These are phyloP conservation scores for Rauvolfia tetraphylla DNA, from an alignment of 257 asterid species.

Conservation along the genomic window DNA sequence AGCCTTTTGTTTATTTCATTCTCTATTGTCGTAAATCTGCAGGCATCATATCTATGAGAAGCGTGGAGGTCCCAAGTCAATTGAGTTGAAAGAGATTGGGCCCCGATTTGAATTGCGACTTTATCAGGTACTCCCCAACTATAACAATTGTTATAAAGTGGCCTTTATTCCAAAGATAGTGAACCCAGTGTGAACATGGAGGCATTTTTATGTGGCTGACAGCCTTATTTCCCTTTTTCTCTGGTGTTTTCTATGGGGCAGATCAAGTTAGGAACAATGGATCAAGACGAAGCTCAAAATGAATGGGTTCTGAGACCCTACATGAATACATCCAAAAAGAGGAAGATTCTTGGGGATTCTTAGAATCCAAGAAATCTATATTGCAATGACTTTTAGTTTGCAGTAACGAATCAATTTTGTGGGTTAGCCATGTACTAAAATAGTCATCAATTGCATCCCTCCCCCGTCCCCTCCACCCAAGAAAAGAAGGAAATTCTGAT, in stretches of 20 bases:
- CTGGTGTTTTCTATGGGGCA: slow-evolving; percentile 22
- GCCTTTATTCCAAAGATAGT: neutral
- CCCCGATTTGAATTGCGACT: slow-evolving; percentile 92
- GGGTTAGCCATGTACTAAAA: no score
- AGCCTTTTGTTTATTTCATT: neutral
- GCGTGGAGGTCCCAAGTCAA: slow-evolving; percentile 83
- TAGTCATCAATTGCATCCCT: no score
- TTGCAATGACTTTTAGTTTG: neutral
- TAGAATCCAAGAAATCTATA: neutral
- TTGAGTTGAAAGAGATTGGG: slow-evolving; percentile 87
- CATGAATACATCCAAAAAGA: slow-evolving; percentile 60
- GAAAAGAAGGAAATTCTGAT: no score
- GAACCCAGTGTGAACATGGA: neutral
- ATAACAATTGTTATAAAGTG: neutral
- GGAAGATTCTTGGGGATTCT: slow-evolving; percentile 43
- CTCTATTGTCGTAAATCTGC: slow-evolving; percentile 20
- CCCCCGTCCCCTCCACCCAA: no score
- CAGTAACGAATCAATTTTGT: neutral
- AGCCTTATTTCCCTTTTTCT: neutral
- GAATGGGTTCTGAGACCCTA: slow-evolving; percentile 66
- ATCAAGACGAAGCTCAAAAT: slow-evolving; percentile 73
- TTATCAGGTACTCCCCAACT: slow-evolving; percentile 53
- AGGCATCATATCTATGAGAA: slow-evolving; percentile 89
- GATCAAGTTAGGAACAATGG: slow-evolving; percentile 81
- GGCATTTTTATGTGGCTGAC: neutral